A percentile compares a stretch with the other conserved stretches of the same genome.
Conservation (phyloP, 176 grass and related monocot genomes). For the Zizania latifolia region DNA sequence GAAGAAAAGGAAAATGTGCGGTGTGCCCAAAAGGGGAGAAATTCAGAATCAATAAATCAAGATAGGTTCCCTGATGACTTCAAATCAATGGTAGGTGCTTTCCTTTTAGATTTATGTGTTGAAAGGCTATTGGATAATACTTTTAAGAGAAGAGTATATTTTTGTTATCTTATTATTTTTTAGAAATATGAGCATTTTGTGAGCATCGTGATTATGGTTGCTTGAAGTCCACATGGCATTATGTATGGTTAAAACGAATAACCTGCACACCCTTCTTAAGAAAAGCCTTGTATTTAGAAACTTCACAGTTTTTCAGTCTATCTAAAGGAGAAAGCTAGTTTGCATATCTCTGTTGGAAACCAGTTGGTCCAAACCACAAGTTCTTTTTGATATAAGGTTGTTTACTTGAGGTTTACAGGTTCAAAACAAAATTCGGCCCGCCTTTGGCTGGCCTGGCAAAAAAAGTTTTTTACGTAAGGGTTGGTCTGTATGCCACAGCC, state of each 20-base stretch:
- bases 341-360: background rate
- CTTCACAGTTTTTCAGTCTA: background rate
- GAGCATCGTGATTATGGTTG: background rate
- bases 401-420: no score
- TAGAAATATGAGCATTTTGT: background rate
- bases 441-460: no score
- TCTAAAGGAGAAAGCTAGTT: background rate
- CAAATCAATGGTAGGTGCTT: background rate
- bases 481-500: no score
- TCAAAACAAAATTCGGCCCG: no score
- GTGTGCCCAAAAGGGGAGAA: background rate
- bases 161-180: background rate
- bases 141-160: background rate
- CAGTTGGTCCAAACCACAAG: background rate
- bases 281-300: background rate
- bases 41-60: background rate
- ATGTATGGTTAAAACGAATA: background rate
- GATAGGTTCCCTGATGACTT: background rate
- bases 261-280: background rate
- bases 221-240: background rate
- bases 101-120: background rate
- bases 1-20: constrained; percentile 33
- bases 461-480: no score
- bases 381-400: no score
- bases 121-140: background rate